These are phyloP conservation scores for Vitis hybrid DNA, from an alignment of 177 flowering plant species.

Conservation along the genomic window DNA sequence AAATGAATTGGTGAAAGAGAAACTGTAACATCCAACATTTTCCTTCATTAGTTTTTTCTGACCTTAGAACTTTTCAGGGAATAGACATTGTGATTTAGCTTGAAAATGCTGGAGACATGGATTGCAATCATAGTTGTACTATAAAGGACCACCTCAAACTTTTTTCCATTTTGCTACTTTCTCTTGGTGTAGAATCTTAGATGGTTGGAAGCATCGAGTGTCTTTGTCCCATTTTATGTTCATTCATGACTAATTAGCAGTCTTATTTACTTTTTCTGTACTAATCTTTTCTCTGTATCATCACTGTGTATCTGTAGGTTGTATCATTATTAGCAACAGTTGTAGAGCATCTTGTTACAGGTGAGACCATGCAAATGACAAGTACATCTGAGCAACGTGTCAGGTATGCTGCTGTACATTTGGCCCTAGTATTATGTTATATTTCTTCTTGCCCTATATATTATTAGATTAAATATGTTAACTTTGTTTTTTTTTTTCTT, in stretches of 20 bases:
- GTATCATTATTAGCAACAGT: constrained; percentile 74
- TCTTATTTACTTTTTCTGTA: not conserved
- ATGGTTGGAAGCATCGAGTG: not conserved
- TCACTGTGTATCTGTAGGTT: constrained; percentile 46
- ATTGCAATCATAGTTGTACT: not conserved
- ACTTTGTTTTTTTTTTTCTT: not conserved
- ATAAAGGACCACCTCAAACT: not conserved
- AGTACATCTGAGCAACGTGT: constrained; percentile 70
- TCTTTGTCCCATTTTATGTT: not conserved
- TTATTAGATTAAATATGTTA: not conserved
- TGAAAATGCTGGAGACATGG: no score
- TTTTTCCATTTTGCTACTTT: not conserved
- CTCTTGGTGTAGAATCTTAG: no score
- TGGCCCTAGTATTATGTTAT: not conserved
- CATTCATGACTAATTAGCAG: not conserved
- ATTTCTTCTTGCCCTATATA: not conserved
- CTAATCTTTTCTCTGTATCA: constrained; percentile 2
- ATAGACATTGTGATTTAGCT: no score
- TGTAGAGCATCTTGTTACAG: constrained; percentile 93
- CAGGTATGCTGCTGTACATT: constrained; percentile 47
- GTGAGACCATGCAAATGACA: constrained; percentile 99
- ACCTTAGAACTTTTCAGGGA: no score
- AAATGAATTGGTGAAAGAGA: not conserved
- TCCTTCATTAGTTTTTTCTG: no score
- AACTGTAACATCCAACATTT: not conserved